phyloP scores from a whole-genome alignment of 495 filamentous ascomycete species.

The Hypoxylon rickii region DNA sequence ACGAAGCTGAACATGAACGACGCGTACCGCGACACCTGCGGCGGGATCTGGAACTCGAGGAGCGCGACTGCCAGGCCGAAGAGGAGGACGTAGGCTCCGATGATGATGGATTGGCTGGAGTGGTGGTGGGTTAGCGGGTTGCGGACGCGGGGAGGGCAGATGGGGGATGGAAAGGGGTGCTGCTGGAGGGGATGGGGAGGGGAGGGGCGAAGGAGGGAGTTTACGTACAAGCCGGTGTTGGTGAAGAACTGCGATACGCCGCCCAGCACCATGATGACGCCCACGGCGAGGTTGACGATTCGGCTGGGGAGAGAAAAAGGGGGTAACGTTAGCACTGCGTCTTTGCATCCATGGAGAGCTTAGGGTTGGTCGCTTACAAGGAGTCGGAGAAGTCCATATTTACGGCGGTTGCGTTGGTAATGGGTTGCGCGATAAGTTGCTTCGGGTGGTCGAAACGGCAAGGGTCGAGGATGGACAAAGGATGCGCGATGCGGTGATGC shows the following conservation, averaged over 20 bases:
- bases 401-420: slow-evolving; percentile 13
- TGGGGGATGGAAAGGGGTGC: slow-evolving; percentile 33
- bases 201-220: neutral
- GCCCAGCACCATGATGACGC: slow-evolving; percentile 84
- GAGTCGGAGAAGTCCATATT: slow-evolving; percentile 53
- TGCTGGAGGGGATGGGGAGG: no score
- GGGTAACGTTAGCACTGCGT: slow-evolving; percentile 25
- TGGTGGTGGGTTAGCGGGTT: neutral
- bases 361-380: slow-evolving; percentile 43
- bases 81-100: slow-evolving; percentile 83
- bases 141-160: neutral
- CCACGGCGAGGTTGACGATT: slow-evolving; percentile 89
- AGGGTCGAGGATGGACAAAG: neutral
- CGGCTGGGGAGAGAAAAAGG: slow-evolving; percentile 60
- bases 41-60: slow-evolving; percentile 93
- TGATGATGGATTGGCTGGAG: slow-evolving; percentile 66
- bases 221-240: slow-evolving; percentile 57
- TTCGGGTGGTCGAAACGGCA: neutral
- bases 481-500: neutral
- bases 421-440: slow-evolving; percentile 5
- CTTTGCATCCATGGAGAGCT: neutral
- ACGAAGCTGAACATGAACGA: slow-evolving; percentile 98
- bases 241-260: slow-evolving; percentile 88
- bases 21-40: slow-evolving; percentile 89
- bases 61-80: slow-evolving; percentile 78